A percentile compares a stretch with the other conserved stretches of the same genome.
These are phyloP conservation scores for Penicillium fimorum DNA, from an alignment of 495 filamentous ascomycete species.

Conservation along the genomic window DNA sequence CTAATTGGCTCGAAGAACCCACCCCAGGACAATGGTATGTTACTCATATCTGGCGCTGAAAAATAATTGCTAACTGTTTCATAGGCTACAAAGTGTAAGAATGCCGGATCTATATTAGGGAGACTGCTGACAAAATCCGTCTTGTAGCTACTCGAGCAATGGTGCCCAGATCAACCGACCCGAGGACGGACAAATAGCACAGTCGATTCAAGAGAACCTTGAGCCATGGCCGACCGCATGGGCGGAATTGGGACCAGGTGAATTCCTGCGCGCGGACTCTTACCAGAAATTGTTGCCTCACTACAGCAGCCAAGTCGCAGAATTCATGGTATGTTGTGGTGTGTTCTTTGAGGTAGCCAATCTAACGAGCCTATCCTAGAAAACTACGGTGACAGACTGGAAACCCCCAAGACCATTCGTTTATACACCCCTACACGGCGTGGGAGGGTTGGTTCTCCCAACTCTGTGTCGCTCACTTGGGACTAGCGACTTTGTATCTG, in stretches of 20 bases:
- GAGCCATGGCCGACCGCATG: constrained; percentile 51
- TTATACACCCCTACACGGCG: constrained; percentile 72
- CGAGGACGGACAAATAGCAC: constrained; percentile 59
- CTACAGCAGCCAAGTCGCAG: constrained; percentile 44
- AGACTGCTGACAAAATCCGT: constrained; percentile 17
- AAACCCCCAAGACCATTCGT: constrained; percentile 47
- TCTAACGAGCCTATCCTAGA: constrained; percentile 26
- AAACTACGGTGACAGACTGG: constrained; percentile 35
- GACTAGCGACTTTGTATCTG: constrained; percentile 43
- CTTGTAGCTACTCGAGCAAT: constrained; percentile 57
- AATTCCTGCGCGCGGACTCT: constrained; percentile 40
- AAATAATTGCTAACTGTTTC: constrained; percentile 11
- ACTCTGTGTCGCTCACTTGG: constrained; percentile 46
- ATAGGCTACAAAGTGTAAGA: constrained; percentile 65
- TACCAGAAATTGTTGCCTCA: constrained; percentile 41
- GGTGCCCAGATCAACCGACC: constrained; percentile 71
- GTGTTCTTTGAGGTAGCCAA: background rate
- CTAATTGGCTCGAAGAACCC: constrained; percentile 52
- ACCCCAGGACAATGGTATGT: constrained; percentile 60
- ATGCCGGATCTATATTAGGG: background rate
- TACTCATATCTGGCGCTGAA: background rate
- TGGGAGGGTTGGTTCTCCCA: constrained; percentile 54
- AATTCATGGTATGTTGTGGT: constrained; percentile 35
- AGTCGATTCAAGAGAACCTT: constrained; percentile 57
- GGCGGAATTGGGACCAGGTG: constrained; percentile 47